Percentiles rank a stretch among this genome's conserved stretches.
Conservation (phyloP, 106 monocot species). For the Triglochin maritima region DNA sequence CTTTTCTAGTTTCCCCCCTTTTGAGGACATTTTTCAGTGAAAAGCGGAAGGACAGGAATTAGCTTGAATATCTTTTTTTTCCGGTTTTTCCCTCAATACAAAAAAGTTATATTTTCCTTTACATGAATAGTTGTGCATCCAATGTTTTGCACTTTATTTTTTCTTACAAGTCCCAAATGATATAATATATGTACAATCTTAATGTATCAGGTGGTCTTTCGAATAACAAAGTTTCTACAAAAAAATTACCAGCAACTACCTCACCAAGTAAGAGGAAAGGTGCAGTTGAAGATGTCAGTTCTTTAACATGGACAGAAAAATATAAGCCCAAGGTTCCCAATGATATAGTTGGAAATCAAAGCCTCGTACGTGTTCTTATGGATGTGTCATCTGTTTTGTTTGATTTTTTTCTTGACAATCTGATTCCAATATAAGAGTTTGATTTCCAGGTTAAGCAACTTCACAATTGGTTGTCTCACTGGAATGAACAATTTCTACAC, state of each 20-base stretch:
- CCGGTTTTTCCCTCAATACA: no score
- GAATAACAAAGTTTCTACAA: conserved; percentile 27
- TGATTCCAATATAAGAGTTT: conserved; percentile 1
- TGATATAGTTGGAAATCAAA: conserved; percentile 92
- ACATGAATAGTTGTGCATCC: no score
- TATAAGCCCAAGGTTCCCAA: conserved; percentile 72
- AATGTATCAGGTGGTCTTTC: background rate
- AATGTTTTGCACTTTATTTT: no score
- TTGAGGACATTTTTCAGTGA: no score
- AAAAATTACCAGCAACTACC: conserved; percentile 13
- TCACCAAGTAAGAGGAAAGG: conserved; percentile 43
- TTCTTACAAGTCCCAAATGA: no score
- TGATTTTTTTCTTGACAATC: conserved; percentile 6
- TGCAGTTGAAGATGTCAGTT: conserved; percentile 20
- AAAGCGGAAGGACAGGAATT: no score
- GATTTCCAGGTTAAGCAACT: conserved; percentile 75
- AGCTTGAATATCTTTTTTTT: no score
- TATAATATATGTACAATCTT: no score
- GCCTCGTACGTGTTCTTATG: conserved; percentile 49
- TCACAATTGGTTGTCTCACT: conserved; percentile 76
- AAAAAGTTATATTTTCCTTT: no score
- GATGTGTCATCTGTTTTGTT: background rate
- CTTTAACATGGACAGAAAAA: conserved; percentile 89
- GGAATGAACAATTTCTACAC: conserved; percentile 73
- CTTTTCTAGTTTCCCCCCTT: no score